Base-by-base conservation (phyloP, 225 moss, liverwort and hornwort genomes). In the Bryum argenteum region DNA sequence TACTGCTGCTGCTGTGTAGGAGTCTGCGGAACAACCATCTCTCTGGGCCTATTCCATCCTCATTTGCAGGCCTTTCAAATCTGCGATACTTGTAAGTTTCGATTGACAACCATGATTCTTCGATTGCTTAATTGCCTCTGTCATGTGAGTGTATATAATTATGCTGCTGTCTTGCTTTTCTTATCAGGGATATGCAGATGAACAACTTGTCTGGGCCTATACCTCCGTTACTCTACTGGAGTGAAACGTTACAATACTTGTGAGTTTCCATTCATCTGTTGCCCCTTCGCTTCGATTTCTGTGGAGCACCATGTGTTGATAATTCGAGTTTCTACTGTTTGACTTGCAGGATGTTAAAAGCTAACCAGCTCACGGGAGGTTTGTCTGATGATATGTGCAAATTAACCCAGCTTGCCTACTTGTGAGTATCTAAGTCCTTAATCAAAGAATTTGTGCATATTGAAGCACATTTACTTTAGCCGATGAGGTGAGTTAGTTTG, bases 211-310 rank as follows among this genome's bases (percentile, higher is more conserved):
- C 84, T 39, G 88, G 88, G 69, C 77, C 82, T 21, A 88, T 88
- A 75, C 88, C 88, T 63, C 79, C 88, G n/a, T 80, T 88, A 65
- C 77, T 84, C 41, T 84, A 79, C 44, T 88, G 88, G 88, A 88
- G 84, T 50, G 82, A 79, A 70, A 79, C 79, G 8, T 42, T 88
- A 65, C 84, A 79, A 54, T 88, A 88, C 66, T 75, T 88, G 88
- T 88, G 71, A 79, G 88, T 79, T 60, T 0, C 16, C 41, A 66
- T 43, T 20, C 48, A 11, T 37, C 26, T 26, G 26, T 33, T 33
- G 33, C 33, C 33, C 33, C 33, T 33, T 5, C 33, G 5, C 7
- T 33, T 33, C 33, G 33, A 4, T 33, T 33, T 33, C 33, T 33
- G 33, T 5, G 7, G 33, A 33, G 33, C 5, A 33, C 3, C 7